Conservation (phyloP, 1,139 yeast genomes). For the Candida pseudoviswanathii region DNA sequence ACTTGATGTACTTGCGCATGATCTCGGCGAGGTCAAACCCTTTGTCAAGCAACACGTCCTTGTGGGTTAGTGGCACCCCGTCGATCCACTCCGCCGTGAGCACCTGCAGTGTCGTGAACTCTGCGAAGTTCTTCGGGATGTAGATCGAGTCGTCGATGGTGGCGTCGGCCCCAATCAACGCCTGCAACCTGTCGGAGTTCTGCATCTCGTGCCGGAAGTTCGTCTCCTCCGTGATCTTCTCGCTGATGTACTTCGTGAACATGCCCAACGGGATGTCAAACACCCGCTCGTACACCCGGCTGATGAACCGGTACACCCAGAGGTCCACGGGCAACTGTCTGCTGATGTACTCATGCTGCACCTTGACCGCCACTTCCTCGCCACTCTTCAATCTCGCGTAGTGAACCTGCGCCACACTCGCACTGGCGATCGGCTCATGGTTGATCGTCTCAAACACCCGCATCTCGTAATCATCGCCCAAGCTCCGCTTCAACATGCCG, state of each 20-base stretch:
- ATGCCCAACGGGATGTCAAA: constrained; percentile 67
- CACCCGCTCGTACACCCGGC: constrained; percentile 55
- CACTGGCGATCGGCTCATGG: constrained; percentile 64
- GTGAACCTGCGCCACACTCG: constrained; percentile 77
- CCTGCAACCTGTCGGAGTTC: constrained; percentile 45
- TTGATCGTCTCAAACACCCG: constrained; percentile 50
- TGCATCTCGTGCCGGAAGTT: constrained; percentile 58
- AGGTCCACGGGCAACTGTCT: constrained; percentile 62
- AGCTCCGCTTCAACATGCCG: constrained; percentile 41
- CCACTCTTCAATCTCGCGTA: constrained; percentile 46
- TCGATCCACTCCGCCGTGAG: constrained; percentile 77
- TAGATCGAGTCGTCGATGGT: constrained; percentile 25
- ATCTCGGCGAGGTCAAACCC: constrained; percentile 46
- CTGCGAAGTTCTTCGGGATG: constrained; percentile 55
- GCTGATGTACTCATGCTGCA: constrained; percentile 64
- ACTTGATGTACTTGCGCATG: constrained; percentile 54
- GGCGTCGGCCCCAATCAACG: constrained; percentile 24
- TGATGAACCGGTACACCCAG: constrained; percentile 54
- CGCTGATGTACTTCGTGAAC: constrained; percentile 59
- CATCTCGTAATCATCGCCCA: constrained; percentile 49
- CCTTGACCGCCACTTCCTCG: constrained; percentile 71
- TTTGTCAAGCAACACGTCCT: constrained; percentile 39
- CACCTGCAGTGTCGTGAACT: constrained; percentile 51
- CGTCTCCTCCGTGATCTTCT: constrained; percentile 60
- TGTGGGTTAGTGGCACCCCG: constrained; percentile 58